phyloP scores from a whole-genome alignment of 495 filamentous ascomycete species.

The Penicillium parvum region DNA sequence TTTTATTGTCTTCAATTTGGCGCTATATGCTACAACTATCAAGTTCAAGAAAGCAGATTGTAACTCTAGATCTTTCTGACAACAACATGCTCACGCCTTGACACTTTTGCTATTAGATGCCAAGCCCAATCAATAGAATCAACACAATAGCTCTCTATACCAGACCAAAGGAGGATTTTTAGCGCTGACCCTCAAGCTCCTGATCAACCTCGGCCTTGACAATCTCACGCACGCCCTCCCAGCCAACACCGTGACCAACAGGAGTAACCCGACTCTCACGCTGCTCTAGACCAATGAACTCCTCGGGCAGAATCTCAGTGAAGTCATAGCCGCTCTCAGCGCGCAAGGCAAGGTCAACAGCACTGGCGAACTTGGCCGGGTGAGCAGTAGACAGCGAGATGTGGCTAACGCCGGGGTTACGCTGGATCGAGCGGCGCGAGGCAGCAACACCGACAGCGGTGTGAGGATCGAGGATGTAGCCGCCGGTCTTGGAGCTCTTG shows the following conservation, averaged over 20 bases:
- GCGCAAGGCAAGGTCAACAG: constrained; percentile 70
- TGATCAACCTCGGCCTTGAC: constrained; percentile 37
- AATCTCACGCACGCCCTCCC: constrained; percentile 38
- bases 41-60: too few relatives aligned
- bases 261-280: constrained; percentile 41
- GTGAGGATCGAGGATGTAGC: constrained; percentile 89
- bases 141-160: too few relatives aligned
- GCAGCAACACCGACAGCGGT: constrained; percentile 80
- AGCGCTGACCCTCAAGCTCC: constrained; percentile 26
- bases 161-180: too few relatives aligned
- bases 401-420: constrained; percentile 50
- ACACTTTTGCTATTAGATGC: too few relatives aligned
- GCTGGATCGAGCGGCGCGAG: constrained; percentile 57
- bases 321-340: constrained; percentile 65
- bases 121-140: not conserved
- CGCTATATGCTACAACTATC: too few relatives aligned
- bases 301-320: constrained; percentile 66
- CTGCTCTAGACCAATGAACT: constrained; percentile 70
- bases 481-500: constrained; percentile 31
- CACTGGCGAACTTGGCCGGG: constrained; percentile 85
- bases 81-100: too few relatives aligned
- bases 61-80: too few relatives aligned
- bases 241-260: constrained; percentile 26
- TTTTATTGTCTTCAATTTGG: too few relatives aligned
- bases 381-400: constrained; percentile 89